These are phyloP conservation scores for Schwanniomyces polymorphus DNA, from an alignment of 805 yeast species.

Conservation along the genomic window DNA sequence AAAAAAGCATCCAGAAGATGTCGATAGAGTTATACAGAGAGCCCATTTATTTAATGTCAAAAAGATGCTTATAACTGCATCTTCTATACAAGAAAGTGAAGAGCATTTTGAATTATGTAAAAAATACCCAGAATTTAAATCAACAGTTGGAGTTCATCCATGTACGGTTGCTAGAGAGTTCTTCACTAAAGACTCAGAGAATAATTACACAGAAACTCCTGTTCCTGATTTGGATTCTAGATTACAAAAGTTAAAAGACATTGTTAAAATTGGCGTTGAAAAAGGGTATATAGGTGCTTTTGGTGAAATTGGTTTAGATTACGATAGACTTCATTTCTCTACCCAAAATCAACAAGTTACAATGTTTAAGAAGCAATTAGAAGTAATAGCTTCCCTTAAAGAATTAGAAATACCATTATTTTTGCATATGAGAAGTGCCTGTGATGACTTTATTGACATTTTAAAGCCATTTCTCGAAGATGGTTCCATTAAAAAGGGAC, in stretches of 20 bases:
- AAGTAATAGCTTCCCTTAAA: conserved; percentile 47
- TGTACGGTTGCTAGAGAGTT: conserved; percentile 64
- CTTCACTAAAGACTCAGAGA: conserved; percentile 20
- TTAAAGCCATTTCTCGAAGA: conserved; percentile 60
- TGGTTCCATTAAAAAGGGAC: conserved; percentile 39
- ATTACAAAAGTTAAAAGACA: conserved; percentile 45
- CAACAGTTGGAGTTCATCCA: conserved; percentile 96
- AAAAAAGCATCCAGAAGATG: conserved; percentile 65
- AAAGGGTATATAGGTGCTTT: conserved; percentile 69
- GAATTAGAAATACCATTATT: conserved; percentile 70
- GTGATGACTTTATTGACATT: conserved; percentile 71
- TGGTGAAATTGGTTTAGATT: conserved; percentile 96
- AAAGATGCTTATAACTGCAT: conserved; percentile 79
- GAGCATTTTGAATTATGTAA: conserved; percentile 59
- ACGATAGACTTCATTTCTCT: conserved; percentile 82
- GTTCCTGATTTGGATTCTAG: conserved; percentile 37
- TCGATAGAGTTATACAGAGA: conserved; percentile 60
- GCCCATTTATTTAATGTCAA: conserved; percentile 67
- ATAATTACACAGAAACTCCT: conserved; percentile 35
- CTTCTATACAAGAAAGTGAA: conserved; percentile 65
- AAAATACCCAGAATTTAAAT: conserved; percentile 37
- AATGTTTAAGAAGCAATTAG: conserved; percentile 74
- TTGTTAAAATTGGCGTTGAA: conserved; percentile 49
- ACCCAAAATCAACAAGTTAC: conserved; percentile 62
- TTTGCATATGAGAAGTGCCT: conserved; percentile 85